Evolutionary conservation across 495 filamentous ascomycete species (phyloP).

Genomic region (Thermothielavioides terrestris): DNA sequence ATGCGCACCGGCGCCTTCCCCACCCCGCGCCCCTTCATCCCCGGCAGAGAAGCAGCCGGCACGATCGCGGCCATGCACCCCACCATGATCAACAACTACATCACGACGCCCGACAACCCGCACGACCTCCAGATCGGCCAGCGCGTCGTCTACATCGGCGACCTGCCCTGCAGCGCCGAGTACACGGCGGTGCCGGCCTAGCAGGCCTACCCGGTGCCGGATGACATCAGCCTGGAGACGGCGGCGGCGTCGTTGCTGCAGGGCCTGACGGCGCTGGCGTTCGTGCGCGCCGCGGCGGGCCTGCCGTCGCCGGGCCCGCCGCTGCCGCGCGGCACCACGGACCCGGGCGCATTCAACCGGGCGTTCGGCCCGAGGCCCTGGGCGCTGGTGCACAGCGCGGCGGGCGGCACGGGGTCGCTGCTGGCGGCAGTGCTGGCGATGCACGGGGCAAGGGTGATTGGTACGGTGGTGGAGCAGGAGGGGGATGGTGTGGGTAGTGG

Average conservation of each 20-base stretch:
- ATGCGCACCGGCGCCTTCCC: conserved; percentile 86
- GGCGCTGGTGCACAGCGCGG: conserved; percentile 84
- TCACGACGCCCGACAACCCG: not conserved
- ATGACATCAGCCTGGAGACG: conserved; percentile 48
- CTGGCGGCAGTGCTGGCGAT: conserved; percentile 65
- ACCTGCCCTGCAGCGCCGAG: conserved; percentile 66
- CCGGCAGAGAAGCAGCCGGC: conserved; percentile 72
- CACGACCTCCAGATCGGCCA: conserved; percentile 53
- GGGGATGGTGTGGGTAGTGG: too few relatives aligned
- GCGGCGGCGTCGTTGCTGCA: conserved; percentile 68
- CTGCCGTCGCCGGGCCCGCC: conserved; percentile 38
- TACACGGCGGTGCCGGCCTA: conserved; percentile 52
- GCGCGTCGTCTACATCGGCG: conserved; percentile 56
- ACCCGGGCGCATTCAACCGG: too few relatives aligned
- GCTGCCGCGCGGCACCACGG: too few relatives aligned
- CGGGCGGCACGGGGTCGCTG: conserved; percentile 76
- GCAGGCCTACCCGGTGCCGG: conserved; percentile 57
- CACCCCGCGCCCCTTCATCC: conserved; percentile 58
- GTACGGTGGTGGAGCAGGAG: conserved; percentile 63
- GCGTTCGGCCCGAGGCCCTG: conserved; percentile 52
- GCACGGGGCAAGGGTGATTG: conserved; percentile 74
- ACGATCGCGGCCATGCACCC: conserved; percentile 33
- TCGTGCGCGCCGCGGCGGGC: conserved; percentile 67
- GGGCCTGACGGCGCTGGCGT: conserved; percentile 75
- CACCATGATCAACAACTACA: conserved; percentile 15